phyloP scores from a whole-genome alignment of 441 rosid genomes.

The Pelargonium exstipulatum region DNA sequence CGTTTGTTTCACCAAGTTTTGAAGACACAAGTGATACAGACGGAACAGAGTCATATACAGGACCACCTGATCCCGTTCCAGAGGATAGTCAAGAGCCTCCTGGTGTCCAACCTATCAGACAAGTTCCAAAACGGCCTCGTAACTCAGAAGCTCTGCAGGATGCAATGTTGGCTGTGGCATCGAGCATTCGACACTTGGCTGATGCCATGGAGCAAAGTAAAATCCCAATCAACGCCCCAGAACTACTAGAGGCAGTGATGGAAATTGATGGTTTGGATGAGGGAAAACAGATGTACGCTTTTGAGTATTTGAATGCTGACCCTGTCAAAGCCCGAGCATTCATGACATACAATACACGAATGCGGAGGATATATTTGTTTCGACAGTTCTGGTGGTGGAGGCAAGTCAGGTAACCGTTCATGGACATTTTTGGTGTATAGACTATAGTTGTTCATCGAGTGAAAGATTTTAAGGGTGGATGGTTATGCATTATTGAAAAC shows the following conservation, averaged over 20 bases:
- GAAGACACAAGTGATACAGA: constrained; percentile 63
- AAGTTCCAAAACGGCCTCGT: constrained; percentile 48
- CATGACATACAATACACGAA: constrained; percentile 62
- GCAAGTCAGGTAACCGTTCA: constrained; percentile 21
- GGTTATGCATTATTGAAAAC: constrained; percentile 16
- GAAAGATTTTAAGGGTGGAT: constrained; percentile 16
- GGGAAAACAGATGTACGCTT: constrained; percentile 83
- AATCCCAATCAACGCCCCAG: constrained; percentile 44
- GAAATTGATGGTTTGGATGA: constrained; percentile 80
- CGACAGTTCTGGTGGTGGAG: constrained; percentile 96
- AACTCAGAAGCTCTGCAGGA: constrained; percentile 57
- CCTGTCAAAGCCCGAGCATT: constrained; percentile 85
- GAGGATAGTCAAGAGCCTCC: constrained; percentile 60
- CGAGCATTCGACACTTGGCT: constrained; percentile 63
- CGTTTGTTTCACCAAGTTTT: constrained; percentile 52
- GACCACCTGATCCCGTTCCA: constrained; percentile 39
- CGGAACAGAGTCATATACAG: constrained; percentile 69
- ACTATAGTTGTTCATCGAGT: constrained; percentile 17
- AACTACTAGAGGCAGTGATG: constrained; percentile 68
- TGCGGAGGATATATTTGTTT: constrained; percentile 66
- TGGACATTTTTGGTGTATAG: constrained; percentile 14
- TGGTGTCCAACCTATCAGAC: constrained; percentile 44
- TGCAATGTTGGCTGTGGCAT: constrained; percentile 63
- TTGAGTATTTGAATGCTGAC: constrained; percentile 74
- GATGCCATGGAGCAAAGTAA: constrained; percentile 64